phyloP scores from a whole-genome alignment of 73 alveolate species.

The Breviolum minutum region DNA sequence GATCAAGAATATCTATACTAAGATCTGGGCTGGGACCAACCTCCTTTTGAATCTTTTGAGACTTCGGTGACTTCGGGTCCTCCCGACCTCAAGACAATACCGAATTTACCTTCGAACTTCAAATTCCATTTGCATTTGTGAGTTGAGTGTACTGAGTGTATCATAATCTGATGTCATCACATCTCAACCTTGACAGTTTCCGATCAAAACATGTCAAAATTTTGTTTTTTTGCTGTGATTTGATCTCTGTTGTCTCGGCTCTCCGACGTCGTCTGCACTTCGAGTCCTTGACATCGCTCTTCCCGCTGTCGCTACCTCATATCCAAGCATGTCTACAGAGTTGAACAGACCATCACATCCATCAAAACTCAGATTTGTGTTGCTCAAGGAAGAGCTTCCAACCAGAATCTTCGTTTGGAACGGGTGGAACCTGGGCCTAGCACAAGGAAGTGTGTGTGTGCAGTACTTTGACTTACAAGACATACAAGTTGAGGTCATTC shows the following conservation, averaged over 20 bases:
- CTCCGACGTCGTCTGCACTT: neutral
- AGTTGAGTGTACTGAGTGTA: too few species aligned
- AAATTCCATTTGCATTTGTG: neutral
- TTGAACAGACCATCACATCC: neutral
- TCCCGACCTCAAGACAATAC: constrained; percentile 29
- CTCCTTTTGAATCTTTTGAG: neutral
- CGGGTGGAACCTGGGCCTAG: neutral
- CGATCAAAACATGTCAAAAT: too few species aligned
- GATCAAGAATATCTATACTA: neutral
- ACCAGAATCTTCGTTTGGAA: constrained; percentile 9
- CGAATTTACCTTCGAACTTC: neutral
- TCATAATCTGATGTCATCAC: too few species aligned
- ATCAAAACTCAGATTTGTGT: neutral
- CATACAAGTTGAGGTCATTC: too few species aligned
- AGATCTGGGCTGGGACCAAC: neutral
- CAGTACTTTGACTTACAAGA: too few species aligned
- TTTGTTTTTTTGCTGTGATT: too few species aligned
- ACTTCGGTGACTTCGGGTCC: constrained; percentile 7
- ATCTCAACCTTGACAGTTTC: too few species aligned
- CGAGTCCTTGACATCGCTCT: constrained; percentile 8
- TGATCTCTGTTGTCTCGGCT: neutral
- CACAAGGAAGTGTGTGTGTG: too few species aligned
- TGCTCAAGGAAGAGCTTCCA: neutral
- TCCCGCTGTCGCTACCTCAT: constrained; percentile 45
- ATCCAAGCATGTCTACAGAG: neutral